phyloP scores from a whole-genome alignment of 2,329 filamentous ascomycete genomes.

The Pyrenochaeta sp. region DNA sequence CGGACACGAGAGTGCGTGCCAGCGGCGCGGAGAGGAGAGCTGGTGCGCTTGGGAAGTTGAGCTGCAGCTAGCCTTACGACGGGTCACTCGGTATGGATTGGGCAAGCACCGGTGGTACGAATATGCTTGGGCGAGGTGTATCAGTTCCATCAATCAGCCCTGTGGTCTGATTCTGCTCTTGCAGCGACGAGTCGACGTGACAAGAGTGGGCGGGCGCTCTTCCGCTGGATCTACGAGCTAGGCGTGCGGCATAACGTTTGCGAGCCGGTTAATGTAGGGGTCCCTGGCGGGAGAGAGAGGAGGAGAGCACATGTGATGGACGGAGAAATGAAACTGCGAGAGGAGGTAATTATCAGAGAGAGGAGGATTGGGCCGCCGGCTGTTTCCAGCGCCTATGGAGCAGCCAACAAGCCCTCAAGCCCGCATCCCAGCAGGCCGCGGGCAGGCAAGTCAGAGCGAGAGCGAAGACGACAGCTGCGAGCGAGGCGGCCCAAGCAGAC shows the following conservation, averaged over 20 bases:
- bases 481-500: conserved; percentile 16
- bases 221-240: conserved; percentile 38
- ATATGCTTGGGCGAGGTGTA: conserved; percentile 7
- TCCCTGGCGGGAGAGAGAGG: background rate
- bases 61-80: conserved; percentile 13
- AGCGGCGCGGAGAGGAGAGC: too few species aligned
- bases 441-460: conserved; percentile 1
- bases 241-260: conserved; percentile 29
- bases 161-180: conserved; percentile 25
- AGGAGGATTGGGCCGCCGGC: conserved; percentile 21
- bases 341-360: background rate
- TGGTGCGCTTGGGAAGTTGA: too few species aligned
- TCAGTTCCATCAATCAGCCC: conserved; percentile 25
- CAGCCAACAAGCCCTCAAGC: too few species aligned
- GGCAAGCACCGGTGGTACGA: conserved; percentile 18
- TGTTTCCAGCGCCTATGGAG: conserved; percentile 28
- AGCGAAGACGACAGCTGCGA: conserved; percentile 5
- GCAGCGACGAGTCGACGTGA: conserved; percentile 23
- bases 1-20: too few species aligned
- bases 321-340: conserved; percentile 10
- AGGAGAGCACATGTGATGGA: conserved; percentile 16
- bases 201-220: conserved; percentile 33
- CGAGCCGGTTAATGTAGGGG: conserved; percentile 34
- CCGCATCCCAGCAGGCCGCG: too few species aligned
- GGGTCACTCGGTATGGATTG: conserved; percentile 8